A percentile compares a stretch with the other conserved stretches of the same genome.
Evolutionary conservation across 106 monocot species (phyloP).

Genomic region (Agapanthus africanus): DNA sequence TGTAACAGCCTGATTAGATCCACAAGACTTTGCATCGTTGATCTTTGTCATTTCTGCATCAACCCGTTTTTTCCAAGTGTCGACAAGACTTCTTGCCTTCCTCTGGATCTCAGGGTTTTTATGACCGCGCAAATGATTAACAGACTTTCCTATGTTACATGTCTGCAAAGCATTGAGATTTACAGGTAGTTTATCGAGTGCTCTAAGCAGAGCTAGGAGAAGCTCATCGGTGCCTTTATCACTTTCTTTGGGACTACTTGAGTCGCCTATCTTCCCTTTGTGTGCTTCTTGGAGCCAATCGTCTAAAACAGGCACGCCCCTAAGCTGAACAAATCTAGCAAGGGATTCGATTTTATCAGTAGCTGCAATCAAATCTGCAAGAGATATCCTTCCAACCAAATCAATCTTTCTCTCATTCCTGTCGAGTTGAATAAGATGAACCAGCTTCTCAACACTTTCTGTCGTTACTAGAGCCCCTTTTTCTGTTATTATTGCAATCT

Average conservation of each 20-base stretch:
- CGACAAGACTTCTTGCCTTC: slow-evolving; percentile 73
- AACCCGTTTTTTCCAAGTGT: slow-evolving; percentile 90
- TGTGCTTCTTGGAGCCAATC: slow-evolving; percentile 91
- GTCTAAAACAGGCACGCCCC: slow-evolving; percentile 58
- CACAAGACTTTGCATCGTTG: slow-evolving; percentile 59
- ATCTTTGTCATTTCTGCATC: slow-evolving; percentile 77
- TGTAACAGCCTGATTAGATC: no score
- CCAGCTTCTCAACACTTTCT: slow-evolving; percentile 75
- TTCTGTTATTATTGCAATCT: slow-evolving; percentile 77
- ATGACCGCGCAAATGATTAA: slow-evolving; percentile 69
- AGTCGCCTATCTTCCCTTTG: slow-evolving; percentile 66
- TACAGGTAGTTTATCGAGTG: slow-evolving; percentile 77
- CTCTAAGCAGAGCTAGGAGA: slow-evolving; percentile 66
- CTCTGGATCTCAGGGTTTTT: slow-evolving; percentile 83
- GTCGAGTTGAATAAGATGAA: slow-evolving; percentile 77
- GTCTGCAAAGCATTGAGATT: slow-evolving; percentile 75
- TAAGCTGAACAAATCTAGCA: slow-evolving; percentile 67
- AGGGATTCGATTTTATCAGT: slow-evolving; percentile 80
- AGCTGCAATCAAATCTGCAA: slow-evolving; percentile 89
- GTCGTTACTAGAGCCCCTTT: slow-evolving; percentile 61
- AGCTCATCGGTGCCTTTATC: slow-evolving; percentile 79
- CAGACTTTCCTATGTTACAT: slow-evolving; percentile 81
- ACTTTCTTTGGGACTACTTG: slow-evolving; percentile 71
- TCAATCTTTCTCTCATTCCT: slow-evolving; percentile 72
- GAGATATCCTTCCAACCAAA: slow-evolving; percentile 52